Evolutionary conservation across 2,329 filamentous ascomycete genomes (phyloP).

Genomic region (Sporothrix pallida): DNA sequence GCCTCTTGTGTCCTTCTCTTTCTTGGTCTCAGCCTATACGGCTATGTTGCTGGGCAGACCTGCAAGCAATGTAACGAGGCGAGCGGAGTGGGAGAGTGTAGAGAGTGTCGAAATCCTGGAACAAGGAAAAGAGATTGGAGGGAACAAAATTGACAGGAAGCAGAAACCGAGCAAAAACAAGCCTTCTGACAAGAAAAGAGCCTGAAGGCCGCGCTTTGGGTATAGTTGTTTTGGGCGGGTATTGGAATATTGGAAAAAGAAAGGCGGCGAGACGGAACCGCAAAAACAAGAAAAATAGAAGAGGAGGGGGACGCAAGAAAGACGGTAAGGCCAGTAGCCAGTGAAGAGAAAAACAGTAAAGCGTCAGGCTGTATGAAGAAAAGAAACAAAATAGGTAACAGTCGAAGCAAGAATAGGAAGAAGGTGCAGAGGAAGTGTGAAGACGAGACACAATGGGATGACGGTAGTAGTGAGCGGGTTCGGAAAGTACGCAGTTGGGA

Average conservation of each 20-base stretch:
- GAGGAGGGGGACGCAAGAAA: conserved; percentile 9
- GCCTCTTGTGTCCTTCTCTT: not conserved
- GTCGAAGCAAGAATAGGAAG: not conserved
- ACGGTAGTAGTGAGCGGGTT: not conserved
- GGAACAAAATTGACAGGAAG: not conserved
- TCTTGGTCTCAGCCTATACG: conserved; percentile 5
- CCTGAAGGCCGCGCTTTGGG: conserved; percentile 11
- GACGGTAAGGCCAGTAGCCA: not conserved
- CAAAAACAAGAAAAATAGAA: conserved; percentile 9
- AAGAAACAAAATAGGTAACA: conserved; percentile 1
- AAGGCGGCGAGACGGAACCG: conserved; percentile 24
- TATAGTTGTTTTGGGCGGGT: conserved; percentile 3
- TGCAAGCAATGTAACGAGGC: not conserved
- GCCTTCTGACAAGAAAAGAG: not conserved
- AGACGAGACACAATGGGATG: conserved; percentile 14
- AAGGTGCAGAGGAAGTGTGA: not conserved
- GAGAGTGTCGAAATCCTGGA: not conserved
- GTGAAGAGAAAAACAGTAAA: not conserved
- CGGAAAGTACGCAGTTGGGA: conserved; percentile 12
- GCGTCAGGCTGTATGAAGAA: not conserved
- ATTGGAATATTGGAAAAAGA: not conserved
- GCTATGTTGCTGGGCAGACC: not conserved
- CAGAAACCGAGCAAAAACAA: conserved; percentile 9
- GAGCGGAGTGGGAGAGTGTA: not conserved
- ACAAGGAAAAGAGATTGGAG: not conserved